Base-by-base conservation (phyloP, 2,329 filamentous ascomycete genomes). In the Microcyclosporella mali region DNA sequence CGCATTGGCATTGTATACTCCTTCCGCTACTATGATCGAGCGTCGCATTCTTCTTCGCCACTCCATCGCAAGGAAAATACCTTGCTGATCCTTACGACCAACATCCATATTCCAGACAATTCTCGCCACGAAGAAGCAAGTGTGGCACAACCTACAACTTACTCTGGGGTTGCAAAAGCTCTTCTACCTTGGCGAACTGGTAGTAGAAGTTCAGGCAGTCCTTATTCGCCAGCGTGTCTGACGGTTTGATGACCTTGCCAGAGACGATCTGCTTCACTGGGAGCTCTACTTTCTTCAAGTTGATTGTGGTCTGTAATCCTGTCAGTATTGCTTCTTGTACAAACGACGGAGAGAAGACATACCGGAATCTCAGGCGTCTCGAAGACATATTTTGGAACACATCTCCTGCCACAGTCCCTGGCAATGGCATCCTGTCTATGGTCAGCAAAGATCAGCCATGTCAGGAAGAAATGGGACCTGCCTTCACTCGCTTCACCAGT, bases 251-350 rank as follows among this genome's bases (percentile, higher is more conserved):
- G 17, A 68, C 77, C 54, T 81, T 79, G 0, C 86, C 86, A 0
- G 78, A 87, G 1, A 92, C 81, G 50, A 92, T 92, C 58, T 86
- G 82, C 67, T 92, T 92, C 21, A 92, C 83, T 0, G 85, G 85
- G 40, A 92, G 56, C 62, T 92, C 86, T 3, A 92, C 86, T 64
- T 92, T 92, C 63, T 92, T 92, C 37, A 86, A 66, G 59, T 90
- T 92, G 49, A 92, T 80, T 0, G 86, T 92, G 0, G 81, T 85
- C 80, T 88, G 35, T 34, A 12, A 34, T 18, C 3, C 10, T 11
- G 14, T 46, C 18, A 50, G 37, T 17, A 37, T n/a, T 4, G 19
- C 31, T 9, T 21, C 3, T 38, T 15, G 1, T 14, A 4, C 10
- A 9, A 12, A 17, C 21, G 29, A 9, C 12, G 2, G 25, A 1